Evolutionary conservation across 202 grass and related monocot genomes (phyloP).

Genomic region (Sporobolus alterniflorus): DNA sequence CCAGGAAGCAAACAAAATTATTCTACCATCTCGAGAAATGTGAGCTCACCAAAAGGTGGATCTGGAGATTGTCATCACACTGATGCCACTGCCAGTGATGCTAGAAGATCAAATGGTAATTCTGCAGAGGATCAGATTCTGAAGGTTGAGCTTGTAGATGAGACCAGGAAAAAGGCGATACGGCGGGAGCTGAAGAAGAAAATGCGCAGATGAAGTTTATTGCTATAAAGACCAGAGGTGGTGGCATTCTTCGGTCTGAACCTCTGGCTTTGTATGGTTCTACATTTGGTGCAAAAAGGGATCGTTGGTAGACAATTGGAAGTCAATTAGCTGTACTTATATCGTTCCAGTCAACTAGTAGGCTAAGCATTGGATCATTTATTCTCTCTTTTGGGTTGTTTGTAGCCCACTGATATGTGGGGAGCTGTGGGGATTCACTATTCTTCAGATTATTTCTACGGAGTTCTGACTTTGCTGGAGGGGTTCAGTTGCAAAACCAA

Average conservation of each 20-base stretch:
- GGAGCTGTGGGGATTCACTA: background rate
- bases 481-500: background rate
- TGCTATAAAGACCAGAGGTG: background rate
- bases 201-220: constrained; percentile 48
- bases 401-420: background rate
- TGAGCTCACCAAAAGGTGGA: constrained; percentile 14
- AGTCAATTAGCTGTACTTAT: constrained; percentile 12
- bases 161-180: constrained; percentile 50
- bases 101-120: constrained; percentile 16
- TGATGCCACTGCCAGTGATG: constrained; percentile 9
- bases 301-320: background rate
- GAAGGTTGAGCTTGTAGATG: constrained; percentile 25
- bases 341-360: background rate
- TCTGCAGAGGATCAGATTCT: constrained; percentile 12
- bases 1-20: background rate
- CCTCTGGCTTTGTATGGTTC: background rate
- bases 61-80: constrained; percentile 20
- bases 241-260: background rate
- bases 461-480: background rate
- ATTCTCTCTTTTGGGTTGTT: background rate
- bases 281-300: constrained; percentile 1
- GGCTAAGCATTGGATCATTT: background rate
- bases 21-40: background rate
- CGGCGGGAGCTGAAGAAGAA: constrained; percentile 64
- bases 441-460: background rate